Base-by-base conservation (phyloP, 176 grass and related monocot genomes). In the Paspalum vaginatum region DNA sequence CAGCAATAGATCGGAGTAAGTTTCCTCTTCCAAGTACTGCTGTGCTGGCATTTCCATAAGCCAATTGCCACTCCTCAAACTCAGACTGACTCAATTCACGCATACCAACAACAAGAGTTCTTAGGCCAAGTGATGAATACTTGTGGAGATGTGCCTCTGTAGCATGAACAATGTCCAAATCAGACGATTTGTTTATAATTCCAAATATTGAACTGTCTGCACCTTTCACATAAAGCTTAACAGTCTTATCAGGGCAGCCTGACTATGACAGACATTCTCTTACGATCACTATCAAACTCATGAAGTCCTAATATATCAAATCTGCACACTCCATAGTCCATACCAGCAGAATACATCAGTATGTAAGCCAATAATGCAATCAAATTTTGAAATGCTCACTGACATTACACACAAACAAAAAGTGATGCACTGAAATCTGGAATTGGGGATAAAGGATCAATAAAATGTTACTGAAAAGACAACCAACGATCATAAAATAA, bases 221-320 rank as follows among this genome's bases (percentile, higher is more conserved):
- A 48, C 94, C 94, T 92, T 97, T 97, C 66, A 92, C 87, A 73
- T 88, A 97, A 64, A 97, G 49, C 77, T 90, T 94, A 21, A 90
- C 68, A 54, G 79, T 84, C 77, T 87, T 90, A 87, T 97, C 80
- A 9, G 89, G 91, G 54, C 87, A 94, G 62, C 85, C 67, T n/a
- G 27, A 97, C 83, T 72, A 97, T 92, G 67, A 92, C 91, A 54
- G 94, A 94, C 94, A 97, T 97, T 65, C 91, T 88, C 83, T 97
- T 97, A 63, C 94, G 91, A 63, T 94, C 94, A 86, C 94, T 94
- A 70, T 97, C 94, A 83, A 97, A 97, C 56, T 94, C 94, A 84
- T 97, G 94, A 67, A 94, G 85, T 61, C 91, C 94, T 85, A 97
- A 85, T 70, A 97, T 75, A 79, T 90, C 83, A 81, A 86, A 97